phyloP scores from a whole-genome alignment of 2,329 filamentous ascomycete genomes.

The Neopestalotiopsis sp. region DNA sequence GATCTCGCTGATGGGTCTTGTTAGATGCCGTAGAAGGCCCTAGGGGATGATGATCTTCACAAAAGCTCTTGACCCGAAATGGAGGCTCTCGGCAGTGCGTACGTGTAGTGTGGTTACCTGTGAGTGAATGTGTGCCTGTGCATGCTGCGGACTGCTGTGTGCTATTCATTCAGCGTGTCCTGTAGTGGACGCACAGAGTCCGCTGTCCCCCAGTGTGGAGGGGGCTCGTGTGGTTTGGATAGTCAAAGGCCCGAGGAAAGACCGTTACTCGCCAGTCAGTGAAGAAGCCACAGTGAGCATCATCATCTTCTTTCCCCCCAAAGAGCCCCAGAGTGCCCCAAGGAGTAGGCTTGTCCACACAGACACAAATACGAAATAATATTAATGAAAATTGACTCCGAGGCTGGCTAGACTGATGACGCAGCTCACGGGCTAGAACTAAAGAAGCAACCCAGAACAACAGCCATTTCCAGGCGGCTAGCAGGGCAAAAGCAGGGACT shows the following conservation, averaged over 20 bases:
- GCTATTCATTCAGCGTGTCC: not conserved
- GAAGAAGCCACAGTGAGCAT: not conserved
- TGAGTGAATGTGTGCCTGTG: not conserved
- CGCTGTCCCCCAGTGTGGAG: not conserved
- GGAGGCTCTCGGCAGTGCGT: not conserved
- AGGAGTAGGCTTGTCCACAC: not conserved
- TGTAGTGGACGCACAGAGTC: not conserved
- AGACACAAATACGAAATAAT: not conserved
- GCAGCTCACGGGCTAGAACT: slow-evolving; percentile 6
- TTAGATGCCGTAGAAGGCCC: not conserved
- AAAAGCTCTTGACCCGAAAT: slow-evolving; percentile 6
- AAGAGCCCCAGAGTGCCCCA: not conserved
- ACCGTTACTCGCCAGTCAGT: slow-evolving; percentile 1
- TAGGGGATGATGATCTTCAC: slow-evolving; percentile 6
- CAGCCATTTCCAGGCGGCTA: not conserved
- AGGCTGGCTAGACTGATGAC: slow-evolving; percentile 17
- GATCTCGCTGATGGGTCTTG: slow-evolving; percentile 5
- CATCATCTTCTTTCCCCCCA: not conserved
- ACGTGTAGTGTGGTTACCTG: not conserved
- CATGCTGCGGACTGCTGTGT: not conserved
- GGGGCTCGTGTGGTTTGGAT: slow-evolving; percentile 13
- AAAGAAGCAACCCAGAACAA: not conserved
- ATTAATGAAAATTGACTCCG: slow-evolving; percentile 6
- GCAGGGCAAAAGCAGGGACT: slow-evolving; percentile 9
- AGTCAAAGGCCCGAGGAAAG: slow-evolving; percentile 13